Conservation (phyloP, 192 early-diverging fungal species). For the Kickxella alabastrina region DNA sequence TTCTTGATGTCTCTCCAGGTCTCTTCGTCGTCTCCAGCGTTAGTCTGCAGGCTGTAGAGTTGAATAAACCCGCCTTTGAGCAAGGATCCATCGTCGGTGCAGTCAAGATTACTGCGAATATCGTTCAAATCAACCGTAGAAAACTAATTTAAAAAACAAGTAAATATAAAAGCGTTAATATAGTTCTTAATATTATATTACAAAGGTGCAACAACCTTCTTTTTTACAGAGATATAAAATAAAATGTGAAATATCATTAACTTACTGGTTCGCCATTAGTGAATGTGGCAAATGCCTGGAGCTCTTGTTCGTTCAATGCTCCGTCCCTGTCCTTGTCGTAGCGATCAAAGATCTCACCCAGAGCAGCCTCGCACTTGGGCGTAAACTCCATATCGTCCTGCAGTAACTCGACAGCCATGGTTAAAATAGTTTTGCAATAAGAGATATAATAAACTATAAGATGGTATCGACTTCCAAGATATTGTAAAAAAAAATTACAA, state of each 20-base stretch:
- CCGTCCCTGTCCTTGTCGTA: slow-evolving; percentile 62
- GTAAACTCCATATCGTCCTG: slow-evolving; percentile 52
- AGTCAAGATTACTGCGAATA: slow-evolving; percentile 64
- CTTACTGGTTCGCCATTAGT: slow-evolving; percentile 58
- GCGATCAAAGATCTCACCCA: slow-evolving; percentile 60
- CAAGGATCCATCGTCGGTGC: slow-evolving; percentile 57
- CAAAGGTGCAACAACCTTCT: neutral
- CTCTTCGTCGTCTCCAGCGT: slow-evolving; percentile 62
- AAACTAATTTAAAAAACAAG: too few species aligned
- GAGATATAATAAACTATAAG: too few species aligned
- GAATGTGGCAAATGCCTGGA: slow-evolving; percentile 56
- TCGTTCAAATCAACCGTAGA: slow-evolving; percentile 50
- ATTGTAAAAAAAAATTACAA: too few species aligned
- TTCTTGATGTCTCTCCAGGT: slow-evolving; percentile 73
- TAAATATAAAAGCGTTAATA: too few species aligned
- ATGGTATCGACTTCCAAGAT: too few species aligned
- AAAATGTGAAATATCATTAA: slow-evolving; percentile 22
- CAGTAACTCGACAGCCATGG: slow-evolving; percentile 34
- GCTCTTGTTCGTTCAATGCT: slow-evolving; percentile 52
- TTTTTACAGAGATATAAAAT: slow-evolving; percentile 6
- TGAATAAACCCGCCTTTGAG: slow-evolving; percentile 72
- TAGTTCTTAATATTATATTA: too few species aligned
- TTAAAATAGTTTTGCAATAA: too few species aligned
- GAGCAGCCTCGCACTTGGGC: slow-evolving; percentile 49
- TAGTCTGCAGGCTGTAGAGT: slow-evolving; percentile 73